A percentile compares a stretch with the other conserved stretches of the same genome.
phyloP scores from a whole-genome alignment of 352 stramenopile species.

The Peronospora destructor region DNA sequence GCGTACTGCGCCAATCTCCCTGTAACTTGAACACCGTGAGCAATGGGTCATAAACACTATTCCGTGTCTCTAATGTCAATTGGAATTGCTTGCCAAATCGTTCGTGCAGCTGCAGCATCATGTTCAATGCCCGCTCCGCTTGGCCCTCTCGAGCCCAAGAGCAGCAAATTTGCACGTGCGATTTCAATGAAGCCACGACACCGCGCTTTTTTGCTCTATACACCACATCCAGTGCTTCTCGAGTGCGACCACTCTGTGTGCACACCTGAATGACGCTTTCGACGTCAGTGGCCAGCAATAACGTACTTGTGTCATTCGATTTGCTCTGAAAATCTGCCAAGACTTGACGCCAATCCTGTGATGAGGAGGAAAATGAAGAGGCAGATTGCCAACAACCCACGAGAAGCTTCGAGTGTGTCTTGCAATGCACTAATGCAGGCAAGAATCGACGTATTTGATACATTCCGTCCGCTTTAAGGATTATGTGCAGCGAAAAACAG shows the following conservation, averaged over 20 bases:
- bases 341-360: conserved; percentile 37
- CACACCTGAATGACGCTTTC: conserved; percentile 35
- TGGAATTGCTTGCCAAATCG: conserved; percentile 20
- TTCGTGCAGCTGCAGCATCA: conserved; percentile 27
- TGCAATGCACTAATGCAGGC: neutral
- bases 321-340: conserved; percentile 44
- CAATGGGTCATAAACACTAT: conserved; percentile 43
- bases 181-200: conserved; percentile 24
- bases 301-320: conserved; percentile 12
- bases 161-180: conserved; percentile 42
- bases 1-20: conserved; percentile 54
- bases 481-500: neutral
- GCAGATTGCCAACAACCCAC: conserved; percentile 3
- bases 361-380: neutral
- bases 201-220: conserved; percentile 33
- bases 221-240: conserved; percentile 49
- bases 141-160: conserved; percentile 44
- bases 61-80: conserved; percentile 3
- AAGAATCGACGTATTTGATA: conserved; percentile 7
- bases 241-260: conserved; percentile 35
- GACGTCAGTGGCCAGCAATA: conserved; percentile 22
- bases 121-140: conserved; percentile 36
- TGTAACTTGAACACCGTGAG: conserved; percentile 48
- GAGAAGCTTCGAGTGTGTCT: conserved; percentile 4
- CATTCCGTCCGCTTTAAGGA: neutral